A percentile compares a stretch with the other conserved stretches of the same genome.
Evolutionary conservation across 2,329 filamentous ascomycete genomes (phyloP).

Genomic region (Aspergillus brunneoviolaceus): DNA sequence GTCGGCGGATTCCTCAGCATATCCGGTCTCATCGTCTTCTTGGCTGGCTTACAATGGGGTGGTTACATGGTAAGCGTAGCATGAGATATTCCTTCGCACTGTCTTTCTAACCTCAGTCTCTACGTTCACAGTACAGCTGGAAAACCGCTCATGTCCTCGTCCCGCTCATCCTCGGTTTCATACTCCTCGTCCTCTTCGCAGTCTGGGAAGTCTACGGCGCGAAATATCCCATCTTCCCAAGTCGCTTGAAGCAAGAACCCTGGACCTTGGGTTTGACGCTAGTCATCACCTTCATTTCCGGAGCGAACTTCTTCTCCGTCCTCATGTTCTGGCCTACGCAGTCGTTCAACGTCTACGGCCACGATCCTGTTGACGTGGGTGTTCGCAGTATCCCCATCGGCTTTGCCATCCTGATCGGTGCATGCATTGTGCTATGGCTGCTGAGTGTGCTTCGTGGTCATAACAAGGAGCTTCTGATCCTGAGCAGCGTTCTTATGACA

Average conservation of each 20-base stretch:
- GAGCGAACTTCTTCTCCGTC: constrained; percentile 59
- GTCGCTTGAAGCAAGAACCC: constrained; percentile 47
- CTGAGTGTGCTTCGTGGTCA: constrained; percentile 59
- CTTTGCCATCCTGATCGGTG: constrained; percentile 62
- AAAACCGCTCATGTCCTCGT: constrained; percentile 46
- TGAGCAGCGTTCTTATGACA: constrained; percentile 64
- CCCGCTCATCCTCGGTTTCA: constrained; percentile 47
- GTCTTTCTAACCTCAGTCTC: neutral
- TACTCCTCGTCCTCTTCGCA: constrained; percentile 44
- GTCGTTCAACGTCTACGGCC: constrained; percentile 64
- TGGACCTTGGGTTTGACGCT: constrained; percentile 54
- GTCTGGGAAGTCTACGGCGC: constrained; percentile 50
- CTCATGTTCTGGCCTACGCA: constrained; percentile 63
- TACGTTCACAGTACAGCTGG: constrained; percentile 42
- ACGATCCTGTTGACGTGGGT: constrained; percentile 64
- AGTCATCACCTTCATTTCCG: constrained; percentile 60
- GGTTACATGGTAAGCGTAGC: constrained; percentile 42
- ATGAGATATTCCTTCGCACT: constrained; percentile 1
- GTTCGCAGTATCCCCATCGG: constrained; percentile 64
- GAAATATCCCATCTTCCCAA: constrained; percentile 49
- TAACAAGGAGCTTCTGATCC: constrained; percentile 61
- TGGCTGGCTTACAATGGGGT: constrained; percentile 54
- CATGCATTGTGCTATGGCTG: constrained; percentile 58
- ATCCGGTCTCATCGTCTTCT: constrained; percentile 48
- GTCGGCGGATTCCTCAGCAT: constrained; percentile 51